phyloP scores from a whole-genome alignment of 768 basidiomycete species.

The Boletus pseudopeckii region DNA sequence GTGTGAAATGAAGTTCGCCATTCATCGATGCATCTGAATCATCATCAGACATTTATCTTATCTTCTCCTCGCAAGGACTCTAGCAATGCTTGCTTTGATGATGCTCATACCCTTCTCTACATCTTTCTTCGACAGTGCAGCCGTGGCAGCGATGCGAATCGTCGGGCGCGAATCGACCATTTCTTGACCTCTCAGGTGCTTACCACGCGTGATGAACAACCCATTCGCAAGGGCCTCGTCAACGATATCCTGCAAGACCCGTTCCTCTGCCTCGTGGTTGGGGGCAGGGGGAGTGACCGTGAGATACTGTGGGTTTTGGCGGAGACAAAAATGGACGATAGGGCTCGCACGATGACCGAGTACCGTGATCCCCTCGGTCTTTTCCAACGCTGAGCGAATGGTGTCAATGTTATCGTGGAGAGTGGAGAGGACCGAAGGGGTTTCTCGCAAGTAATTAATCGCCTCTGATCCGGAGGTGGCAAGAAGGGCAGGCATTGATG shows the following conservation, averaged over 20 bases:
- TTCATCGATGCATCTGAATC: too few species aligned
- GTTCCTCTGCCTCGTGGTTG: conserved; percentile 70
- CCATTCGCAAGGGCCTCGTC: conserved; percentile 81
- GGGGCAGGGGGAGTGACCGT: conserved; percentile 28
- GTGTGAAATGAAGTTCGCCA: neutral
- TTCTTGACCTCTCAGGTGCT: conserved; percentile 82
- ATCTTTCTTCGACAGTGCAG: conserved; percentile 84
- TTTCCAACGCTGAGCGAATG: conserved; percentile 79
- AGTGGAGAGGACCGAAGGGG: conserved; percentile 68
- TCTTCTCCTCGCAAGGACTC: conserved; percentile 64
- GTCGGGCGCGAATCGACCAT: conserved; percentile 76
- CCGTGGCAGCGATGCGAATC: conserved; percentile 77
- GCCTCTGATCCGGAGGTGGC: conserved; percentile 86
- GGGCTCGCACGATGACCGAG: conserved; percentile 86
- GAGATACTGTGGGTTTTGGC: conserved; percentile 28
- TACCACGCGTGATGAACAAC: conserved; percentile 82
- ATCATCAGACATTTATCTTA: conserved; percentile 32
- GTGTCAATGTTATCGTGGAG: conserved; percentile 80
- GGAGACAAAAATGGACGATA: conserved; percentile 79
- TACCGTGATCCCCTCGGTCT: conserved; percentile 74
- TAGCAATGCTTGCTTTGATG: conserved; percentile 69
- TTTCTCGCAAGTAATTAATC: conserved; percentile 71
- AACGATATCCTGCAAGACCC: conserved; percentile 84
- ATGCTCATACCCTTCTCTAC: conserved; percentile 81
- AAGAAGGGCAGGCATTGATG: conserved; percentile 87